Conservation (phyloP, 148 eudicot species). For the Vaccinium myrtillus region DNA sequence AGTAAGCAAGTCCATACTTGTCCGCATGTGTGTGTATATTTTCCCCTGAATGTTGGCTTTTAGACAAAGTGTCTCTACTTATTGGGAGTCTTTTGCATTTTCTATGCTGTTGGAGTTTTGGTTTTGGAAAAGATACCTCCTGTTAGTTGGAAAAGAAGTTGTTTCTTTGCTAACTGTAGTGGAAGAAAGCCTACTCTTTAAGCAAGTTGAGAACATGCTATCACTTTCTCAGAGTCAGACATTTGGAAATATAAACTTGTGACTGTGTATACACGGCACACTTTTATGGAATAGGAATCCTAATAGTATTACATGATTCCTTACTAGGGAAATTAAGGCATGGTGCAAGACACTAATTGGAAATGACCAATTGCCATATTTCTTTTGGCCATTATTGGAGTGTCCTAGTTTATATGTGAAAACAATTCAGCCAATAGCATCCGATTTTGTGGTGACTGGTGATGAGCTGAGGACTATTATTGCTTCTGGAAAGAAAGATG, state of each 20-base stretch:
- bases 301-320: background rate
- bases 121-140: background rate
- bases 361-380: background rate
- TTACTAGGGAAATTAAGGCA: background rate
- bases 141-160: background rate
- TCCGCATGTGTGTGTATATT: background rate
- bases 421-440: background rate
- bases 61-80: background rate
- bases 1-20: background rate
- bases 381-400: background rate
- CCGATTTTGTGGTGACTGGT: background rate
- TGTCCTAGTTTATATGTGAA: background rate
- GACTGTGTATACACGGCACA: background rate
- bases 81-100: background rate
- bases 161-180: background rate
- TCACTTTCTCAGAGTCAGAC: background rate
- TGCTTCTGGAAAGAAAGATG: background rate
- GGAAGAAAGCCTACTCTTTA: background rate
- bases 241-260: background rate
- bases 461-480: background rate
- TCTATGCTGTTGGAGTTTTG: background rate
- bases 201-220: background rate
- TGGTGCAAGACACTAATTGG: background rate
- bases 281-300: background rate
- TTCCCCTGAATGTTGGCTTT: background rate